Percentiles rank a stretch among this genome's conserved stretches.
These are phyloP conservation scores for Fusarium begoniae DNA, from an alignment of 2,329 filamentous ascomycete species.

Conservation along the genomic window DNA sequence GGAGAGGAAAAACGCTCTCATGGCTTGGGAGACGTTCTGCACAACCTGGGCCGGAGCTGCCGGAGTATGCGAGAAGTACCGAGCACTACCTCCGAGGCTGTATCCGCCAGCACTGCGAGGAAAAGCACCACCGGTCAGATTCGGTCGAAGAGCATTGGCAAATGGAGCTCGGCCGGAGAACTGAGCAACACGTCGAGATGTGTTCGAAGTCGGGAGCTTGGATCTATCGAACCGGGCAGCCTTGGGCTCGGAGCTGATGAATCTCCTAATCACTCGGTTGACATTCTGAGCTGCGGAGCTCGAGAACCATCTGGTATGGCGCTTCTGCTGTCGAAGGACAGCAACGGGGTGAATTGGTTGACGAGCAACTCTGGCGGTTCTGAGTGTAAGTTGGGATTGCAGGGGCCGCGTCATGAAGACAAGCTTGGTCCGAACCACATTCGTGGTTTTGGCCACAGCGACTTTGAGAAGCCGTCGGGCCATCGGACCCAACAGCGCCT, in stretches of 20 bases:
- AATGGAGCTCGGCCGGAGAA: conserved; percentile 84
- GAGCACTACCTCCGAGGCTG: conserved; percentile 73
- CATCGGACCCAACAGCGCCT: conserved; percentile 66
- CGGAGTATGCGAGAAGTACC: conserved; percentile 91
- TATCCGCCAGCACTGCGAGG: conserved; percentile 93
- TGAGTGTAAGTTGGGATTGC: conserved; percentile 56
- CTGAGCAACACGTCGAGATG: conserved; percentile 62
- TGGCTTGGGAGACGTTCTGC: conserved; percentile 92
- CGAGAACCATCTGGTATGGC: conserved; percentile 59
- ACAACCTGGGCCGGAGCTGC: conserved; percentile 89
- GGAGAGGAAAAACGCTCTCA: conserved; percentile 91
- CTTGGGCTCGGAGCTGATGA: conserved; percentile 56
- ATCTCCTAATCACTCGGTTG: conserved; percentile 59
- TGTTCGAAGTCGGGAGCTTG: conserved; percentile 60
- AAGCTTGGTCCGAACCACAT: conserved; percentile 61
- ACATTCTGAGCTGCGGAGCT: conserved; percentile 53
- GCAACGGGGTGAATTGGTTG: conserved; percentile 65
- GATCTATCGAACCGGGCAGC: conserved; percentile 56
- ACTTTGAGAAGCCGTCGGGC: conserved; percentile 64
- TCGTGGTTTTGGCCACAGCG: conserved; percentile 61
- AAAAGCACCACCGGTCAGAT: conserved; percentile 87
- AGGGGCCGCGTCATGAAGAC: conserved; percentile 55
- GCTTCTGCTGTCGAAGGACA: conserved; percentile 59
- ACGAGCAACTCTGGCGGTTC: conserved; percentile 50
- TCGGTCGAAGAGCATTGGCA: conserved; percentile 87